Evolutionary conservation across 31 red algal species (phyloP).

Genomic region (Odonthalia washingtoniensis): DNA sequence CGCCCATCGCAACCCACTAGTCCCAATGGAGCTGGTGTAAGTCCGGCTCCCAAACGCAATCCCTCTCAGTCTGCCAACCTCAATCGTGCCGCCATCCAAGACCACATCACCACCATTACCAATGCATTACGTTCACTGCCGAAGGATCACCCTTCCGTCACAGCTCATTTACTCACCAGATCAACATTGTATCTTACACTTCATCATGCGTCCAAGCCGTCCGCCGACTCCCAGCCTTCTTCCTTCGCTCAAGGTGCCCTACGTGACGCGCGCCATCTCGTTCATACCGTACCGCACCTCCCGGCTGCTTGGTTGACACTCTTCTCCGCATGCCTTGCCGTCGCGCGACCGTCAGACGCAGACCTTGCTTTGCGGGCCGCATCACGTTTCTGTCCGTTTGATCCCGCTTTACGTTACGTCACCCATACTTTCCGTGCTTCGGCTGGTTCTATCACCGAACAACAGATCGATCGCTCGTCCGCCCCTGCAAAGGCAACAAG

Average conservation of each 20-base stretch:
- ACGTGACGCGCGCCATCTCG: conserved; percentile 43
- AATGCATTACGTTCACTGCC: background rate
- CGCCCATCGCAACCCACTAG: no score
- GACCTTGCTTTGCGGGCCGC: conserved; percentile 22
- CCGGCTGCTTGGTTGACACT: conserved; percentile 66
- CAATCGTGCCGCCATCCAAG: background rate
- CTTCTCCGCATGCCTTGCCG: conserved; percentile 53
- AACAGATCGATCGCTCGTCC: no score
- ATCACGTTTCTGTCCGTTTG: conserved; percentile 19
- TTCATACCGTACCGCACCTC: conserved; percentile 47
- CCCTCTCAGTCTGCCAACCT: background rate
- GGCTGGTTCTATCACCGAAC: no score
- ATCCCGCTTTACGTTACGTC: conserved; percentile 46
- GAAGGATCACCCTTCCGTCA: background rate
- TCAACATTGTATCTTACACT: conserved; percentile 11
- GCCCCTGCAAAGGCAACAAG: no score
- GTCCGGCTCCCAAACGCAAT: background rate
- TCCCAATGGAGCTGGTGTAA: no score
- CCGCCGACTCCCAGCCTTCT: conserved; percentile 4
- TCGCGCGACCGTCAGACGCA: conserved; percentile 34
- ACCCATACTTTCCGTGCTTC: conserved; percentile 30
- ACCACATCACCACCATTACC: background rate
- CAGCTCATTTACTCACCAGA: conserved; percentile 10
- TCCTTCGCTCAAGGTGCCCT: conserved; percentile 26
- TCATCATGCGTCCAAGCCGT: conserved; percentile 9